These are phyloP conservation scores for Epichloe baconii DNA, from an alignment of 2,329 filamentous ascomycete species.

Conservation along the genomic window DNA sequence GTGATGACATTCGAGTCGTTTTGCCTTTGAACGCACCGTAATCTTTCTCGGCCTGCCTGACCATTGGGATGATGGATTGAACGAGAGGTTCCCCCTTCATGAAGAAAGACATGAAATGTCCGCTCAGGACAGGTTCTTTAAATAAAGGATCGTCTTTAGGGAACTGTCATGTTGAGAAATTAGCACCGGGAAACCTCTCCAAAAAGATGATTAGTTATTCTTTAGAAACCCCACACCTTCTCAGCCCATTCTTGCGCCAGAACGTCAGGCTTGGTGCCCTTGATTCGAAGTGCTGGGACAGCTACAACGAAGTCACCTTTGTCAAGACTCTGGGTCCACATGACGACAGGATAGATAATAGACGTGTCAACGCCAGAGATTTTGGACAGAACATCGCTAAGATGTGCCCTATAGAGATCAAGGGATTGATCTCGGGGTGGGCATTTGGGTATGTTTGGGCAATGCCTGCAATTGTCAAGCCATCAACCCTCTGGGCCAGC, in stretches of 20 bases:
- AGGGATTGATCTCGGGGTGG: constrained; percentile 59
- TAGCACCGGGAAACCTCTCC: neutral
- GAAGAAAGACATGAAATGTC: constrained; percentile 66
- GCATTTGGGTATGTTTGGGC: constrained; percentile 34
- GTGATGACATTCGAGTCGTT: neutral
- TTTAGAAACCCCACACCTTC: constrained; percentile 32
- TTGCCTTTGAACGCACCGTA: constrained; percentile 24
- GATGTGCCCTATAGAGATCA: constrained; percentile 68
- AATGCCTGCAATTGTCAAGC: constrained; percentile 4
- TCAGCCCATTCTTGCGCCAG: constrained; percentile 48
- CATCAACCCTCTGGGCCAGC: constrained; percentile 7
- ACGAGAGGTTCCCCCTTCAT: constrained; percentile 57
- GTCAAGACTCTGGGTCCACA: constrained; percentile 68
- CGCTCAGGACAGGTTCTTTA: constrained; percentile 52
- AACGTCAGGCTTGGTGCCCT: constrained; percentile 52
- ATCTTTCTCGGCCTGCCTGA: constrained; percentile 44
- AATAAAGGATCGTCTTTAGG: constrained; percentile 63
- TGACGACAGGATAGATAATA: constrained; percentile 61
- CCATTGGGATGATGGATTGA: constrained; percentile 53
- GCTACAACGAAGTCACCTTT: constrained; percentile 74
- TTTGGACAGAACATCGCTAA: constrained; percentile 53
- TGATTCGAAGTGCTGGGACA: constrained; percentile 67
- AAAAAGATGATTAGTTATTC: neutral
- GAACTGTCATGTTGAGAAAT: constrained; percentile 34
- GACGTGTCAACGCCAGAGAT: constrained; percentile 57